These are phyloP conservation scores for Aspergillus fijiensis DNA, from an alignment of 2,329 filamentous ascomycete genomes.

Conservation along the genomic window DNA sequence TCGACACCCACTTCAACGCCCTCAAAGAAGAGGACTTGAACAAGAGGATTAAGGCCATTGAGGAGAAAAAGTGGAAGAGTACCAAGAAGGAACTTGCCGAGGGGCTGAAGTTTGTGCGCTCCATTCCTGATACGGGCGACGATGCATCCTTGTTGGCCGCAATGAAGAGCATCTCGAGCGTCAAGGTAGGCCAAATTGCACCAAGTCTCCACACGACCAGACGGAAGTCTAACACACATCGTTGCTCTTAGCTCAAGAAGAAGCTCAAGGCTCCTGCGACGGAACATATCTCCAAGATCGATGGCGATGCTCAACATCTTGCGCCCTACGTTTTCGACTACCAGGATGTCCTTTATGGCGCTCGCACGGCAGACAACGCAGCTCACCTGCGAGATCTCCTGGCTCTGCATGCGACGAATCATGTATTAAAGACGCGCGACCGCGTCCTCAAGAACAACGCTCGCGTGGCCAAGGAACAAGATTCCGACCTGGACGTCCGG, in stretches of 20 bases:
- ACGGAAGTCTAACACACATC: constrained; percentile 22
- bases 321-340: constrained; percentile 77
- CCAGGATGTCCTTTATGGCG: constrained; percentile 74
- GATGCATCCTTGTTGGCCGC: constrained; percentile 28
- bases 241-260: constrained; percentile 63
- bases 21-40: constrained; percentile 63
- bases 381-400: constrained; percentile 67
- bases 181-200: constrained; percentile 33
- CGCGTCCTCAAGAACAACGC: constrained; percentile 90
- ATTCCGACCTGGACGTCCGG: constrained; percentile 69
- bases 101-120: constrained; percentile 32
- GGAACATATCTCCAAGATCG: constrained; percentile 58
- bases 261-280: constrained; percentile 60
- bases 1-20: constrained; percentile 74
- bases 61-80: constrained; percentile 51
- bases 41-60: constrained; percentile 49
- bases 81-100: constrained; percentile 40
- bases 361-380: constrained; percentile 68
- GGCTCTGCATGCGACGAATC: constrained; percentile 84
- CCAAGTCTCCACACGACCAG: not conserved
- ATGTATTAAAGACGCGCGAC: constrained; percentile 90
- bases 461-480: constrained; percentile 66
- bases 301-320: constrained; percentile 62
- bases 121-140: constrained; percentile 30
- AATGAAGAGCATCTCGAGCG: constrained; percentile 32